phyloP scores from a whole-genome alignment of 345 rosid genomes.

The Corchorus olitorius region DNA sequence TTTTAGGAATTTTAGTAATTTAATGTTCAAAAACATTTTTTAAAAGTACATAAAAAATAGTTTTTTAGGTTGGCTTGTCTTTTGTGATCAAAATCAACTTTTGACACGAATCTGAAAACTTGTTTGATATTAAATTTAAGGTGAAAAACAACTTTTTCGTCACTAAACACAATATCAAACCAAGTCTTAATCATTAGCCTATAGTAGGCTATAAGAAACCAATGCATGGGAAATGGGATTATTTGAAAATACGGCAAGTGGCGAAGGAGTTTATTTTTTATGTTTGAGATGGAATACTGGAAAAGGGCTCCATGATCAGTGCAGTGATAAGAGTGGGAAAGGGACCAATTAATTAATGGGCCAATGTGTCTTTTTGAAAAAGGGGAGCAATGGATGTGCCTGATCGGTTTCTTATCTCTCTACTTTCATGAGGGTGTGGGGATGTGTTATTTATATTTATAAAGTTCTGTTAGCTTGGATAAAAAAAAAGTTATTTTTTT shows the following conservation, averaged over 20 bases:
- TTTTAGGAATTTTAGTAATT: too few species aligned
- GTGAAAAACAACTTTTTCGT: too few species aligned
- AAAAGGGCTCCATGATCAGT: background rate
- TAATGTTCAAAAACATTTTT: too few species aligned
- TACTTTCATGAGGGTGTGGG: background rate
- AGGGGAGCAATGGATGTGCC: background rate
- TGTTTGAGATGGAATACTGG: background rate
- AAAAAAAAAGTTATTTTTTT: too few species aligned
- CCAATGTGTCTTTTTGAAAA: background rate
- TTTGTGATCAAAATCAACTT: too few species aligned
- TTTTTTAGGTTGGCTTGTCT: too few species aligned
- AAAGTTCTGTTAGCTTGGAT: too few species aligned
- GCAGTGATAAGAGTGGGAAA: conserved; percentile 8
- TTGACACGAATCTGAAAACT: too few species aligned
- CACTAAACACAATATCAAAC: background rate
- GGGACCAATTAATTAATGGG: background rate
- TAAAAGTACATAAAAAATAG: too few species aligned
- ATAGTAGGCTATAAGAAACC: background rate
- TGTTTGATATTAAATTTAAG: too few species aligned
- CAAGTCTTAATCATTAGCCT: too few species aligned
- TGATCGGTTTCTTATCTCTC: background rate
- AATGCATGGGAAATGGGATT: background rate
- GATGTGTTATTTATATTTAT: too few species aligned
- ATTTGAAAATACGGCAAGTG: background rate
- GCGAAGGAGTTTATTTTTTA: background rate